Evolutionary conservation across 2,329 filamentous ascomycete species (phyloP), one percentile per base, ranked within the genome.

Genomic region (Acephala macrosclerotiorum): DNA sequence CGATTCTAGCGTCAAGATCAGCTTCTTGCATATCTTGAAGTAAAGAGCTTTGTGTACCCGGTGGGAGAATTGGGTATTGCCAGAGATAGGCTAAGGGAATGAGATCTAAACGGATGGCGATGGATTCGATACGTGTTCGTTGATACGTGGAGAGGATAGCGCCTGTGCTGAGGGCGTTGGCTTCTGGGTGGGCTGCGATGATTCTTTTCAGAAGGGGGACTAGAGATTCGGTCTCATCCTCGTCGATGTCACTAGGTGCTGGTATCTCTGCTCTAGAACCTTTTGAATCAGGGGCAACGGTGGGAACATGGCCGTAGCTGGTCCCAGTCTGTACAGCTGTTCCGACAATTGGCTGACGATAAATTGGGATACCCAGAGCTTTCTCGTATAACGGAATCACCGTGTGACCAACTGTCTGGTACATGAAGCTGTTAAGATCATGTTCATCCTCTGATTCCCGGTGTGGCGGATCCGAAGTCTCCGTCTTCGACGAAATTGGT

Each of bases 371-470:
- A 0, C 85, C 88, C 1, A 97, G 89, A 38, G 93, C 94, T 57
- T 86, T 79, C 66, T 90, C 89, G 77, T 97, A 98, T 18, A 97
- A 85, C 2, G 94, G 93, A 64, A 98, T 90, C 20, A 97, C 83
- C 65, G 88, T 85, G 79, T 98, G 93, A 14, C 96, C 96, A 66
- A 97, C 92, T 2, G 96, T 99, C 82, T 99, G 96, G 83, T 98
- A 99, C 96, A 99, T 99, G 88, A 96, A 98, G 81, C 94, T 97
- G 79, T 99, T 93, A 73, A 97, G 85, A 77, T 98, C 92, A 63
- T 85, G 80, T 68, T 83, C 81, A 40, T 85, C 81, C 5, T 78
- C 78, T 6, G 57, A 12, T n/a, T 18, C 49, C 14, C 61, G 58
- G 53, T 62, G 63, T 61, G 60, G 42, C 22, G 22, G 56, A 9